Percentiles rank a stretch among this genome's conserved stretches.
Conservation (phyloP, 2,329 filamentous ascomycete species). For the Fusarium nanum region DNA sequence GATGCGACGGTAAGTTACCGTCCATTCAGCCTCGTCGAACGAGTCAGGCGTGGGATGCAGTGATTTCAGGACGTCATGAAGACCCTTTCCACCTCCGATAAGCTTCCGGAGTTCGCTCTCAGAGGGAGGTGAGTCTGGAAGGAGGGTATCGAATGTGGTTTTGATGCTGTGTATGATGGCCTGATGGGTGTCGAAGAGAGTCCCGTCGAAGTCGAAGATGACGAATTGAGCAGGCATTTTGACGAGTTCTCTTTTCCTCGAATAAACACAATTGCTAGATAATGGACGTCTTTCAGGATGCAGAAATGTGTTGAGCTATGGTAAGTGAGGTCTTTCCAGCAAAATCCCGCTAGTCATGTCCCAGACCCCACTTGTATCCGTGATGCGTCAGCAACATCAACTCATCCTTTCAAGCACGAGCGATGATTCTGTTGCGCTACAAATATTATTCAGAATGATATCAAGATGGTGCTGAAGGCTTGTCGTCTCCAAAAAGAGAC, state of each 20-base stretch:
- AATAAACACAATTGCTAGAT: rapidly evolving
- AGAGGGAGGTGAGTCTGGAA: neutral
- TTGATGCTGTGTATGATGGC: constrained; percentile 20
- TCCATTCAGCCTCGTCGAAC: constrained; percentile 1
- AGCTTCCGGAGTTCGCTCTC: neutral
- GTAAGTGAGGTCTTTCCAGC: neutral
- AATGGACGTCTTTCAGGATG: too few relatives aligned
- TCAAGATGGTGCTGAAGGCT: too few relatives aligned
- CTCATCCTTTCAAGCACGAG: neutral
- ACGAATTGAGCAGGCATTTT: constrained; percentile 7
- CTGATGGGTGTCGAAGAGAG: constrained; percentile 16
- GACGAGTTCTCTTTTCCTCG: rapidly evolving
- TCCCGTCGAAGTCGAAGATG: constrained; percentile 17
- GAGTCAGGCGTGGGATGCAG: neutral
- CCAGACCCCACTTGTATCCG: neutral
- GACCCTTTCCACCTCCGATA: neutral
- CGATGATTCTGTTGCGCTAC: neutral
- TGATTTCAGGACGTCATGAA: neutral
- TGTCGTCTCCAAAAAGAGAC: rapidly evolving
- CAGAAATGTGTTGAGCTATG: neutral
- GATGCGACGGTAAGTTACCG: neutral
- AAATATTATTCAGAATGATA: rapidly evolving
- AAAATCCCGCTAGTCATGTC: neutral
- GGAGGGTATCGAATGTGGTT: neutral
- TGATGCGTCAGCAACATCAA: neutral